Percentiles rank a stretch among this genome's conserved stretches.
Conservation (phyloP, 306 rosid species). For the Cucurbita maxima region DNA sequence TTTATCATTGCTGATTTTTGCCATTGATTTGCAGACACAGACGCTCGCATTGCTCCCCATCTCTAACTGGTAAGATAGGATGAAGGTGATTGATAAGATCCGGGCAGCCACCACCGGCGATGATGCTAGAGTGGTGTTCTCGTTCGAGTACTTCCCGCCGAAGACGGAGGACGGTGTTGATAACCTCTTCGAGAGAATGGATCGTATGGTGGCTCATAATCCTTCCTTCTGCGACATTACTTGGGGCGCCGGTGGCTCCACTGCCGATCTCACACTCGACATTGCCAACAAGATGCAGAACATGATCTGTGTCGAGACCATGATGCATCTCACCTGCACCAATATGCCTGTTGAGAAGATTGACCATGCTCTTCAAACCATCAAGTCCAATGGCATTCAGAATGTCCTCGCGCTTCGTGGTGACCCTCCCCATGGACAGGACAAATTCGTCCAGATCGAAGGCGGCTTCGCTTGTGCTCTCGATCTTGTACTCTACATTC, state of each 20-base stretch:
- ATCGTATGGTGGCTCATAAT: slow-evolving; percentile 85
- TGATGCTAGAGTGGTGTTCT: slow-evolving; percentile 55
- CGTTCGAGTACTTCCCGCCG: slow-evolving; percentile 88
- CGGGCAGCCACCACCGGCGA: slow-evolving; percentile 23
- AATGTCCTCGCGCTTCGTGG: slow-evolving; percentile 96
- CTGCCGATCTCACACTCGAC: slow-evolving; percentile 81
- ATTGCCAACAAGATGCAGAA: slow-evolving; percentile 93
- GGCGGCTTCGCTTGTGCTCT: slow-evolving; percentile 95
- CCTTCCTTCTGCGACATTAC: slow-evolving; percentile 91
- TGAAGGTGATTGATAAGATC: slow-evolving; percentile 89
- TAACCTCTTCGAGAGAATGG: slow-evolving; percentile 86
- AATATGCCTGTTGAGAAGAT: slow-evolving; percentile 93
- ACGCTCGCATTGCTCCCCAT: not conserved
- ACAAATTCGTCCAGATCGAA: slow-evolving; percentile 69
- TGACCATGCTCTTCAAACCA: slow-evolving; percentile 74
- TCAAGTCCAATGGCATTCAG: slow-evolving; percentile 80
- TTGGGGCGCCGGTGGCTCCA: slow-evolving; percentile 97
- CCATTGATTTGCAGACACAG: not conserved
- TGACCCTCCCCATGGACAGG: slow-evolving; percentile 97
- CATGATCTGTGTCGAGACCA: slow-evolving; percentile 69
- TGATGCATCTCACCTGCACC: slow-evolving; percentile 98
- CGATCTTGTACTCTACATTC: slow-evolving; percentile 38
- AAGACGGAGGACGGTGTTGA: slow-evolving; percentile 94
- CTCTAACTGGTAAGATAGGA: not conserved
- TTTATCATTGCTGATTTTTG: not conserved